Base-by-base conservation (phyloP, 441 rosid species). In the Mallotus japonicus region DNA sequence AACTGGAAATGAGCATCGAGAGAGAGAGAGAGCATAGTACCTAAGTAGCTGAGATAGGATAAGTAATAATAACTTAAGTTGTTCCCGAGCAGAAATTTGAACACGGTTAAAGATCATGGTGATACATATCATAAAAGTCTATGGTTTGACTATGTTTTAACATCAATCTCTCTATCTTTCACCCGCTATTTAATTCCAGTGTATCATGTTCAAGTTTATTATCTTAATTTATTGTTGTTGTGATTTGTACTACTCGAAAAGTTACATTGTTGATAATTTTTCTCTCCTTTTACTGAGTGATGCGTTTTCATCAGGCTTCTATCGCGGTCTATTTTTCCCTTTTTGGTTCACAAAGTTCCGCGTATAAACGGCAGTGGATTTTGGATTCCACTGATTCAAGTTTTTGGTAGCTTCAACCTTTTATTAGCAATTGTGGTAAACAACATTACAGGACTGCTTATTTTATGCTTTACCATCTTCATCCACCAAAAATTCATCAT, bases 361-460 rank as follows among this genome's bases (percentile, higher is more conserved):
- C 88, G 85, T 20, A 79, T 73, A 42, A 89, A 87, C 80, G 87
- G 92, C 70, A 89, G 98, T 77, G 88, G 92, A 73, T 89, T 94
- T 83, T 94, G 98, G 98, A 85, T 92, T 83, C 93, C 97, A 13
- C 80, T 87, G 34, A 82, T 94, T 78, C 97, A 92, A 89, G 85
- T 94, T 65, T 66, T 92, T 58, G 86, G 88, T 74, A 87, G 98
- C 80, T 89, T 90, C 83, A 87, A 84, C 78, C 87, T 94, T 70
- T 80, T 89, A 44, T 70, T 90, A 64, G 86, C 96, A 16, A 74
- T 85, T 72, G 82, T 85, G 93, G 98, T 91, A 83, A 47, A 67
- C 54, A 20, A 28, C 60, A 6, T 57, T 59, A 73, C 50, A n/a
- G 28, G 20, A 61, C 8, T 40, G 8, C 55, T n/a, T 77, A 69